Evolutionary conservation across 73 alveolate genomes (phyloP), one percentile per base, ranked within the genome.

Genomic region (Symbiodinium natans): DNA sequence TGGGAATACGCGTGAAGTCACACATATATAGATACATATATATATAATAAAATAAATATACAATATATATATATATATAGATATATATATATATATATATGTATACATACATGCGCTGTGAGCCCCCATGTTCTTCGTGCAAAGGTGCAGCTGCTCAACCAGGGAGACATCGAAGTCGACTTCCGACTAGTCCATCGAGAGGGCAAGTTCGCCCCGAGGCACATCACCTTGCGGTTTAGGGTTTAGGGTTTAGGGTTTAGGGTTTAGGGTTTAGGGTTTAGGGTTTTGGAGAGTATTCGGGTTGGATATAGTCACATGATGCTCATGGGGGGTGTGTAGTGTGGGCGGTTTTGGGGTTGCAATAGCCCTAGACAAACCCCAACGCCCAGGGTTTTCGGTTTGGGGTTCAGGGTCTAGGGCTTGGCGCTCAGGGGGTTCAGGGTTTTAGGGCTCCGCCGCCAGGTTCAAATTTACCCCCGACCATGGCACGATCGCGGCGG

Each of bases 401-500:
- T 21, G 59, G 59, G 13, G 59, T 46, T 46, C 59, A n/a, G n/a
- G n/a, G n/a, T 46, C 59, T 46, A 13, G 59, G 13, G 59, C 59
- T 46, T 46, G 59, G 59, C 6, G 59, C 13, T 13, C 59, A 46
- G 59, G 21, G 59, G 21, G 59, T 13, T 46, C 59, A 13, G 59
- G 59, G 96, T 96, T 80, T 99, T 94, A 99, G 99, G 99, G 99
- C 27, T 99, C 98, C 68, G 99, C 99, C 1, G 95, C 99, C 56
- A 99, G 99, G 94, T 99, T 99, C 99, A 92, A 92, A 43, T 99
- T 99, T 96, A 92, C 99, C 40, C 99, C 99, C 73, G 98, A 99
- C n/a, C 99, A 99, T 73, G 99, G 99, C 75, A 99, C 98, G 54
- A 99, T 99, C 41, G 99, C 99, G n/a, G 99, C 99, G 25, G 99